These are phyloP conservation scores for Capronia epimyces DNA, from an alignment of 2,329 filamentous ascomycete genomes.

Conservation along the genomic window DNA sequence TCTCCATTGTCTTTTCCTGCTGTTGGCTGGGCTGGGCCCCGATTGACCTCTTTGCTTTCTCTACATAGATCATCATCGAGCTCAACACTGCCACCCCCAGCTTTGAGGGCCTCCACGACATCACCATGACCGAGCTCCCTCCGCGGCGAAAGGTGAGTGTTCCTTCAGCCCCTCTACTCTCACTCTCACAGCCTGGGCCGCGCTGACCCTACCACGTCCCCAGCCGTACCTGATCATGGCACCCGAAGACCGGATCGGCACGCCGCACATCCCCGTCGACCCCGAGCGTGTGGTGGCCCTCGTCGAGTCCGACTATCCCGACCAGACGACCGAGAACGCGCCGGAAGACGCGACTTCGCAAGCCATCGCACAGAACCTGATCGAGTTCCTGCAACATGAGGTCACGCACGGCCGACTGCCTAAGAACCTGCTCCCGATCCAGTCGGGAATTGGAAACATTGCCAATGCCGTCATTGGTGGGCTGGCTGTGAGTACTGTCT, in stretches of 20 bases:
- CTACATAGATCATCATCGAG: slow-evolving; percentile 67
- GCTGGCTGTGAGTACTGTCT: slow-evolving; percentile 45
- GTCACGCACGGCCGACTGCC: slow-evolving; percentile 73
- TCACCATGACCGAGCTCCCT: slow-evolving; percentile 80
- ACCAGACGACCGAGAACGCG: slow-evolving; percentile 68
- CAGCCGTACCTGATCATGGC: slow-evolving; percentile 64
- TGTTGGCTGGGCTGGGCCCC: slow-evolving; percentile 5
- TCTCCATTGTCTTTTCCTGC: background rate
- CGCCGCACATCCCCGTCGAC: slow-evolving; percentile 74
- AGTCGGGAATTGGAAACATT: slow-evolving; percentile 88
- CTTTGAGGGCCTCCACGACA: slow-evolving; percentile 85
- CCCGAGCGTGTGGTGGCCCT: slow-evolving; percentile 78
- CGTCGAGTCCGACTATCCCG: slow-evolving; percentile 77
- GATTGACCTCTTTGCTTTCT: background rate
- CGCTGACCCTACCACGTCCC: background rate
- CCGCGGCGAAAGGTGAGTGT: slow-evolving; percentile 61
- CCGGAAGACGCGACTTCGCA: slow-evolving; percentile 68
- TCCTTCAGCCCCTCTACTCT: background rate
- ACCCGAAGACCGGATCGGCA: slow-evolving; percentile 81
- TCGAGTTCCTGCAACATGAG: slow-evolving; percentile 82
- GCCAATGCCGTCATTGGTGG: slow-evolving; percentile 87
- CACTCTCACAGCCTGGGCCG: too few relatives aligned
- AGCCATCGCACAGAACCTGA: slow-evolving; percentile 71
- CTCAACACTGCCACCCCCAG: slow-evolving; percentile 81
- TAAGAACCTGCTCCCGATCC: slow-evolving; percentile 68